Base-by-base conservation (phyloP, 495 filamentous ascomycete species). In the Hypoxylon subgilvum region DNA sequence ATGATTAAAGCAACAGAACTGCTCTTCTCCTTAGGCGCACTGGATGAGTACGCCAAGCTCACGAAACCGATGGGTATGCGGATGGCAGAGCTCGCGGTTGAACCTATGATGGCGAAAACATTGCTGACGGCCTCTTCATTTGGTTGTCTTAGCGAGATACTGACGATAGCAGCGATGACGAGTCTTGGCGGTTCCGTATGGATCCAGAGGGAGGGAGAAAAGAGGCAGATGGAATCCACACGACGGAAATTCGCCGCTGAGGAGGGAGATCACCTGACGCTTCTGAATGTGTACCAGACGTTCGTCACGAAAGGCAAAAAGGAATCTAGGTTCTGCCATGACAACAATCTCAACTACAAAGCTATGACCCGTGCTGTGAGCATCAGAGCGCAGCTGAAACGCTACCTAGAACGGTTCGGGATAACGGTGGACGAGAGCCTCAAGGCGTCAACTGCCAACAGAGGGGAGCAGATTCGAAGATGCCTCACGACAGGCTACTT, bases 101-200 rank as follows among this genome's bases (percentile, higher is more conserved):
- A 96, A 61, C 95, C 95, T 1, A 97, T 97, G 92, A 92, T 97
- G 85, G 89, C 86, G 10, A 96, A 93, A 71, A 91, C 89, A 5
- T 81, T 97, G 6, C 84, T 97, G 12, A 83, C 84, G n/a, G 89
- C 90, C 1, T 74, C 85, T 1, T 75, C 78, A 12, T 94, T 96
- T 71, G 79, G 79, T 22, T 97, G 92, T 66, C 71, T 92, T 22
- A 88, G 85, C 65, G 92, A 96, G 71, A 88, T 97, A 17, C 77
- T 99, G 12, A 87, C 86, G 5, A 96, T 97, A 63, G 92, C 95
- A 21, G 92, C 94, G 28, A 97, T 99, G 95, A 89, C 90, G 27
- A 94, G 86, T 62, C 79, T 95, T 1, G 87, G 91, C 47, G 88
- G 90, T 12, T 83, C 82, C 14, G 80, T 96, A 21, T 96, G 89